Percentiles rank a stretch among this genome's conserved stretches.
Conservation (phyloP, 768 basidiomycete genomes). For the Rickenella mellea region DNA sequence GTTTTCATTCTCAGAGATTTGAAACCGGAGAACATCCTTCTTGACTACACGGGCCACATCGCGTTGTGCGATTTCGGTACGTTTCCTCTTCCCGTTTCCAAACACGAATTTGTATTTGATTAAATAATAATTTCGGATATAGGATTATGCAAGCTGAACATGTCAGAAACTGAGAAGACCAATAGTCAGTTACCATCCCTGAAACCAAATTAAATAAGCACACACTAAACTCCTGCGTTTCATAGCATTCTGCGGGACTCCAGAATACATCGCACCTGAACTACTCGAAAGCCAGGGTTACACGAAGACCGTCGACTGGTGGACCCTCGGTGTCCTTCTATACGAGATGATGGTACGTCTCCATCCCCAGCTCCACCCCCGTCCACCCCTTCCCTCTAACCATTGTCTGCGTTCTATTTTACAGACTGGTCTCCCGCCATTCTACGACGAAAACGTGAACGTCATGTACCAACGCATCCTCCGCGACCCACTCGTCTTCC, state of each 20-base stretch:
- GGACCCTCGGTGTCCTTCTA: slow-evolving; percentile 92
- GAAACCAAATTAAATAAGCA: slow-evolving; percentile 1
- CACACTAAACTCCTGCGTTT: slow-evolving; percentile 7
- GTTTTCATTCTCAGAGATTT: slow-evolving; percentile 51
- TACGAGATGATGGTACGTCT: slow-evolving; percentile 87
- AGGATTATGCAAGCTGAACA: slow-evolving; percentile 91
- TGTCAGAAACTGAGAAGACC: slow-evolving; percentile 96
- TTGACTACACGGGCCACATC: slow-evolving; percentile 97
- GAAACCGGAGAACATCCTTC: slow-evolving; percentile 95
- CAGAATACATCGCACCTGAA: slow-evolving; percentile 97
- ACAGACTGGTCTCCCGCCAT: slow-evolving; percentile 91
- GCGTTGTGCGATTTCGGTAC: slow-evolving; percentile 93
- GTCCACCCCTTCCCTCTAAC: slow-evolving; percentile 3
- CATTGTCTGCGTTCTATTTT: slow-evolving; percentile 5
- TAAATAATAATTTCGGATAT: not conserved
- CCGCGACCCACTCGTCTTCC: slow-evolving; percentile 87
- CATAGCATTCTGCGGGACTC: slow-evolving; percentile 93
- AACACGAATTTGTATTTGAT: slow-evolving; percentile 2
- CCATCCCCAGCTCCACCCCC: slow-evolving; percentile 10
- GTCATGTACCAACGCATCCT: slow-evolving; percentile 96
- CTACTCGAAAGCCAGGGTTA: slow-evolving; percentile 94
- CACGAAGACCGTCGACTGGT: slow-evolving; percentile 98
- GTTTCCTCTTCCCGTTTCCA: slow-evolving; percentile 4
- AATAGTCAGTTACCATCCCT: slow-evolving; percentile 54
- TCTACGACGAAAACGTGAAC: slow-evolving; percentile 98